Percentiles rank a stretch among this genome's conserved stretches.
phyloP scores from a whole-genome alignment of 768 basidiomycete genomes.

The Kwoniella bestiolae region DNA sequence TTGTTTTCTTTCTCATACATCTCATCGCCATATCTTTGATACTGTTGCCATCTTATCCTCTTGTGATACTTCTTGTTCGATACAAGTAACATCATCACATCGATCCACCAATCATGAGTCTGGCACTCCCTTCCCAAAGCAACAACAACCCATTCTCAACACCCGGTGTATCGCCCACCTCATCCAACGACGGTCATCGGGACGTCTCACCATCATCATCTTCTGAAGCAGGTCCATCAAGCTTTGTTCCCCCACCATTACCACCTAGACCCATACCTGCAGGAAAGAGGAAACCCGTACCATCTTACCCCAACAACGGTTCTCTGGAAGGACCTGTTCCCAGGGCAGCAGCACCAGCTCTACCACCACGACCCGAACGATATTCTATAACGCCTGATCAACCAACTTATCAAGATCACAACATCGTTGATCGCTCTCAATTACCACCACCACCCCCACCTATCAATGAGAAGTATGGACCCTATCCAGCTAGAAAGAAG shows the following conservation, averaged over 20 bases:
- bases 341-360: constrained; percentile 2
- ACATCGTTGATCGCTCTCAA: constrained; percentile 16
- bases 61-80: constrained; percentile 1
- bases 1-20: background rate
- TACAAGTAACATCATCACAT: background rate
- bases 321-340: constrained; percentile 19
- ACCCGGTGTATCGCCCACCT: constrained; percentile 8
- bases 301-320: constrained; percentile 17
- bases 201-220: background rate
- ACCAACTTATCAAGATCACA: constrained; percentile 20
- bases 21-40: background rate
- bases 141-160: constrained; percentile 18
- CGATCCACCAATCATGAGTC: constrained; percentile 10
- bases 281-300: constrained; percentile 22
- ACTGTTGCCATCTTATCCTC: background rate
- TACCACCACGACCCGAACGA: constrained; percentile 16
- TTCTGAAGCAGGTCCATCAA: background rate
- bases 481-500: constrained; percentile 13
- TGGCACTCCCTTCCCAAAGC: constrained; percentile 18
- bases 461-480: constrained; percentile 12
- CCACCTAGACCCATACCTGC: constrained; percentile 19
- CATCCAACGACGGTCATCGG: constrained; percentile 5
- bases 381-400: constrained; percentile 12
- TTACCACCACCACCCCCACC: constrained; percentile 22
- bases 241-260: constrained; percentile 20